Conservation (phyloP, 192 early-diverging fungal genomes). For the Endogone sp. region DNA sequence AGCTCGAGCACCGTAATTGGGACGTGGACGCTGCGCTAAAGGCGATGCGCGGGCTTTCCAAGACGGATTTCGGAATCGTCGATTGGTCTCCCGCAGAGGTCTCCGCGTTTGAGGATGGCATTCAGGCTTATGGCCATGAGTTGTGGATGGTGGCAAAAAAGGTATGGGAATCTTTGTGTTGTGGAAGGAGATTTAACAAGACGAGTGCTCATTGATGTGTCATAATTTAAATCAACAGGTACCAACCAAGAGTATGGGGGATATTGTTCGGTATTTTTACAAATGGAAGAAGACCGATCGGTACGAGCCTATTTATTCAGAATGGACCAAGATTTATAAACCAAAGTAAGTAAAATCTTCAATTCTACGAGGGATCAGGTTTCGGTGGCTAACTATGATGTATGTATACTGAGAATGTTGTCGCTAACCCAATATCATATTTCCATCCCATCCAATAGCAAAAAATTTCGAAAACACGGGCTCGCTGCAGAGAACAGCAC, state of each 20-base stretch:
- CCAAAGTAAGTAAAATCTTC: constrained; percentile 40
- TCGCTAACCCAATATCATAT: neutral
- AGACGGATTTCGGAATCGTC: constrained; percentile 45
- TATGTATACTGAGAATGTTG: too few species aligned
- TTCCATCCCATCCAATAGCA: constrained; percentile 29
- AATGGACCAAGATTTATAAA: constrained; percentile 52
- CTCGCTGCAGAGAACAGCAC: constrained; percentile 1
- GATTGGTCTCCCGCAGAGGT: constrained; percentile 53
- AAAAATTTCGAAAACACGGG: constrained; percentile 37
- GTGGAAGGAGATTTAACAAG: constrained; percentile 25
- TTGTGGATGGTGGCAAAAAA: constrained; percentile 47
- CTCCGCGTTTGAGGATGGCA: constrained; percentile 54
- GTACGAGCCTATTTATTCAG: constrained; percentile 56
- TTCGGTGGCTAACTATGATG: neutral
- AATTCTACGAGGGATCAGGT: neutral
- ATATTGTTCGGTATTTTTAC: constrained; percentile 61
- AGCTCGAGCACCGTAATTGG: constrained; percentile 43
- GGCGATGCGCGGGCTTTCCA: constrained; percentile 36
- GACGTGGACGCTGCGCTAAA: constrained; percentile 56
- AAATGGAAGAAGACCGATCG: constrained; percentile 54
- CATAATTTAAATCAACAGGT: neutral
- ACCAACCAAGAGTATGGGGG: constrained; percentile 32
- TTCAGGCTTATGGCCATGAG: constrained; percentile 63
- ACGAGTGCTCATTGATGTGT: neutral
- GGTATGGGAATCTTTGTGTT: too few species aligned